Percentiles rank a stretch among this genome's conserved stretches.
phyloP scores from a whole-genome alignment of 495 filamentous ascomycete species.

The Darksidea phi region DNA sequence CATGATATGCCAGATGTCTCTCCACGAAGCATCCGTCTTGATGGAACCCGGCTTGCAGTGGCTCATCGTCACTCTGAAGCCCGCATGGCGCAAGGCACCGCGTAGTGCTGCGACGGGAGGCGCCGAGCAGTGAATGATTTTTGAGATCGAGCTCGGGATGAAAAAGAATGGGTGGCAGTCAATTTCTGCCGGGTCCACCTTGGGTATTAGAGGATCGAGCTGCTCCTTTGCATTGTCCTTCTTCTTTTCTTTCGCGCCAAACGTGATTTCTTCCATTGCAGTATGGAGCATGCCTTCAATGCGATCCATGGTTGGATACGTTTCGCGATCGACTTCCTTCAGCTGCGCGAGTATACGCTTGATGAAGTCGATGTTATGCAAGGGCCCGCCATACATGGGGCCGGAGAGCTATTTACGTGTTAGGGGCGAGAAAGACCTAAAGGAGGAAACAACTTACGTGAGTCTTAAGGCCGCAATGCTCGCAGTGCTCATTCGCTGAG shows the following conservation, averaged over 20 bases:
- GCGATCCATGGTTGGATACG: constrained; percentile 74
- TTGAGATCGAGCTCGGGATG: constrained; percentile 66
- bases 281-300: constrained; percentile 90
- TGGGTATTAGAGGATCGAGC: constrained; percentile 11
- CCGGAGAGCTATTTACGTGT: constrained; percentile 58
- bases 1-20: constrained; percentile 89
- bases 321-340: constrained; percentile 56
- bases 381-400: constrained; percentile 89
- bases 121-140: constrained; percentile 72
- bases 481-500: constrained; percentile 58
- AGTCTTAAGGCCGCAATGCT: constrained; percentile 82
- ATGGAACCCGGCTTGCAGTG: constrained; percentile 87
- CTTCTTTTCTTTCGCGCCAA: constrained; percentile 9
- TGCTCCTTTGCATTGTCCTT: constrained; percentile 2
- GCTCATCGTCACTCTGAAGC: constrained; percentile 76
- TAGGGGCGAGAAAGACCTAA: neutral
- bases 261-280: constrained; percentile 69
- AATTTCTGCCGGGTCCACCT: constrained; percentile 36
- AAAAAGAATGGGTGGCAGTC: constrained; percentile 86
- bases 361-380: constrained; percentile 82
- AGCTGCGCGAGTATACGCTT: constrained; percentile 68
- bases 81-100: constrained; percentile 75
- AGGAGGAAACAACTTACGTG: constrained; percentile 49
- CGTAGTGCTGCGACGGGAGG: constrained; percentile 69
- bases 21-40: constrained; percentile 88